Base-by-base conservation (phyloP, 495 filamentous ascomycete species). In the Hyaloscypha bicolor region DNA sequence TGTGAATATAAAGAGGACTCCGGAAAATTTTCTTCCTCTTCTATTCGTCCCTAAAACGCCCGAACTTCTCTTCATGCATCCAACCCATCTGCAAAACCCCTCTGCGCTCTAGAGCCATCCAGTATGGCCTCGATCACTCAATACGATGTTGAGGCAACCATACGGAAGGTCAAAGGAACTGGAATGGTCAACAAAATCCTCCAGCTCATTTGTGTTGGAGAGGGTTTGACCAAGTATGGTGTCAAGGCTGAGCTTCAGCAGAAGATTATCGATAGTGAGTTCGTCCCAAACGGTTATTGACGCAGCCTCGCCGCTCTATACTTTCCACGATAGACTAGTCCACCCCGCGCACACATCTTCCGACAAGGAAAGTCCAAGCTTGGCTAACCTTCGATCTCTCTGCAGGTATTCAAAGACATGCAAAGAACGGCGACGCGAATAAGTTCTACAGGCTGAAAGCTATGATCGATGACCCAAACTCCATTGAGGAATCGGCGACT, bases 211-310 rank as follows among this genome's bases (percentile, higher is more conserved):
- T 86, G 93, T 71, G 85, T 84, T 51, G 78, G 79, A 63, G 90
- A 94, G 75, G 83, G 86, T 32, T 82, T 94, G 21, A 80, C 83
- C 39, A 88, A 91, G 48, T 90, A 86, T 32, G 95, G 95, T 9
- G 87, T 92, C 66, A 99, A 99, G 79, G 82, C 86, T 32, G 82
- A 89, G 22, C 79, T 98, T 52, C 93, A 96, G 76, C 76, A 78
- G 31, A 89, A 94, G 66, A 88, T 97, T 57, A 87, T 89, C 67
- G 74, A 85, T 32, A 85, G 95, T 97, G 80, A 76, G 91, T 87
- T 56, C 0, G n/a, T 63, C 57, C 64, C 42, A 19, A 48, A 59
- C 33, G 60, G 14, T 25, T 14, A 45, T 55, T 48, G 35, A 60
- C 45, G 53, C 63, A 60, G 16, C 25, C 22, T 37, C 55, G 22